Evolutionary conservation across 2,329 filamentous ascomycete species (phyloP).

Genomic region (Mycosphaerelloides madeirae): DNA sequence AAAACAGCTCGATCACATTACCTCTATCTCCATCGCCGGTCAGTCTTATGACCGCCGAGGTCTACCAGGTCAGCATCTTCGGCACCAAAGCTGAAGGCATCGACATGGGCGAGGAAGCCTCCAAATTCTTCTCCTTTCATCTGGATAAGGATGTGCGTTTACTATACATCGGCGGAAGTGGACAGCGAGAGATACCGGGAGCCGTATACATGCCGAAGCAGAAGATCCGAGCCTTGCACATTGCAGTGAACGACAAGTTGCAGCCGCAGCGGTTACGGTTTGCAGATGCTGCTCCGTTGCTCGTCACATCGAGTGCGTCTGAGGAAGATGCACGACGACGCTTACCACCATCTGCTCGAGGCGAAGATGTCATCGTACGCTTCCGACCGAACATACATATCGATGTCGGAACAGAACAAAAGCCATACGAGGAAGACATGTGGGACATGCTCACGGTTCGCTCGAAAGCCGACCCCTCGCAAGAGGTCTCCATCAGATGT

Average conservation of each 20-base stretch:
- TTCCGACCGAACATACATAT: slow-evolving; percentile 33
- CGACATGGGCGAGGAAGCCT: slow-evolving; percentile 31
- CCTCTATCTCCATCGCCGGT: slow-evolving; percentile 31
- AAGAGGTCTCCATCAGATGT: slow-evolving; percentile 32
- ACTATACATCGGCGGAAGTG: slow-evolving; percentile 33
- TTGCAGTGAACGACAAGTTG: slow-evolving; percentile 32
- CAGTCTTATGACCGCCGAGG: slow-evolving; percentile 25
- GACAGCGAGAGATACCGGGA: slow-evolving; percentile 32
- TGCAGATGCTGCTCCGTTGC: slow-evolving; percentile 31
- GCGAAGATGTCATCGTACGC: slow-evolving; percentile 31
- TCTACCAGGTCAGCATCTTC: slow-evolving; percentile 31
- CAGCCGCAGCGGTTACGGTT: slow-evolving; percentile 32
- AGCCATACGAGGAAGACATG: slow-evolving; percentile 30
- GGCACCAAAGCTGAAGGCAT: slow-evolving; percentile 31
- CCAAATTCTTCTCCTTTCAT: slow-evolving; percentile 29
- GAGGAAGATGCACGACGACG: slow-evolving; percentile 30
- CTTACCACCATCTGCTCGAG: slow-evolving; percentile 25
- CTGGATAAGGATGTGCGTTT: slow-evolving; percentile 23
- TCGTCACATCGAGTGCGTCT: slow-evolving; percentile 32
- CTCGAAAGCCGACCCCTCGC: slow-evolving; percentile 25
- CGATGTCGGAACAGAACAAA: slow-evolving; percentile 27
- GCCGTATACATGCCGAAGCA: slow-evolving; percentile 30
- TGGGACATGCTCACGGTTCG: slow-evolving; percentile 31
- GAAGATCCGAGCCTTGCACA: slow-evolving; percentile 27
- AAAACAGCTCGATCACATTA: slow-evolving; percentile 24